phyloP scores from a whole-genome alignment of 768 basidiomycete genomes.

The Xerocomus potaroensis region DNA sequence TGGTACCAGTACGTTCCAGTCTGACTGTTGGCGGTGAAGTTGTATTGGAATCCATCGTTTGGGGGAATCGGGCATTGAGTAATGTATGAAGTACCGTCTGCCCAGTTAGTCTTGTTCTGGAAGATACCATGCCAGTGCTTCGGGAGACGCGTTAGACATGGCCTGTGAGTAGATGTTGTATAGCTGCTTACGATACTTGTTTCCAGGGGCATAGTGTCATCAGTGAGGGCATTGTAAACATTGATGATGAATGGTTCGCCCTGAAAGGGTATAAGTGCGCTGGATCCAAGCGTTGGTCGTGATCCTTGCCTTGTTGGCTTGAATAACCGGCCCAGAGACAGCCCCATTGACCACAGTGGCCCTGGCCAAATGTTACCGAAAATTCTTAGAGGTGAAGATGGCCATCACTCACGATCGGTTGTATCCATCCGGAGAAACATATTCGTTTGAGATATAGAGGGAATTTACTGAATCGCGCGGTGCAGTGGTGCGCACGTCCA shows the following conservation, averaged over 20 bases:
- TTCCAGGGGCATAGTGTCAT: constrained; percentile 42
- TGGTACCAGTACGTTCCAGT: constrained; percentile 50
- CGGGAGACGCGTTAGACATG: constrained; percentile 13
- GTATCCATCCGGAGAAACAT: constrained; percentile 48
- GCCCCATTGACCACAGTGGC: constrained; percentile 41
- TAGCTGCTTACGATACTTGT: constrained; percentile 38
- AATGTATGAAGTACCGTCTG: constrained; percentile 35
- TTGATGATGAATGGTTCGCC: constrained; percentile 37
- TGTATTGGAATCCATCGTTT: constrained; percentile 32
- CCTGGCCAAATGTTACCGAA: constrained; percentile 17
- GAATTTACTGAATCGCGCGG: constrained; percentile 19
- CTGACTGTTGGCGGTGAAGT: constrained; percentile 31
- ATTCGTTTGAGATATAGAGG: constrained; percentile 35
- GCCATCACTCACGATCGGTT: constrained; percentile 31
- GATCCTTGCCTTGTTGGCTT: constrained; percentile 30
- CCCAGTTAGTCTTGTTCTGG: constrained; percentile 29
- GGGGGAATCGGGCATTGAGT: constrained; percentile 42
- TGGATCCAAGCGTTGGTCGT: too few relatives aligned
- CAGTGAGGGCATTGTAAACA: constrained; percentile 42
- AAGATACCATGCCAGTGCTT: constrained; percentile 33
- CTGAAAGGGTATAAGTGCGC: constrained; percentile 20
- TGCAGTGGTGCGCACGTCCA: neutral
- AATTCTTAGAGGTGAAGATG: neutral
- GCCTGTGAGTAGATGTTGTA: neutral
- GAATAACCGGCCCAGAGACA: constrained; percentile 46